Percentiles rank a stretch among this genome's conserved stretches.
phyloP scores from a whole-genome alignment of 495 filamentous ascomycete species.

The Daldinia vernicosa region DNA sequence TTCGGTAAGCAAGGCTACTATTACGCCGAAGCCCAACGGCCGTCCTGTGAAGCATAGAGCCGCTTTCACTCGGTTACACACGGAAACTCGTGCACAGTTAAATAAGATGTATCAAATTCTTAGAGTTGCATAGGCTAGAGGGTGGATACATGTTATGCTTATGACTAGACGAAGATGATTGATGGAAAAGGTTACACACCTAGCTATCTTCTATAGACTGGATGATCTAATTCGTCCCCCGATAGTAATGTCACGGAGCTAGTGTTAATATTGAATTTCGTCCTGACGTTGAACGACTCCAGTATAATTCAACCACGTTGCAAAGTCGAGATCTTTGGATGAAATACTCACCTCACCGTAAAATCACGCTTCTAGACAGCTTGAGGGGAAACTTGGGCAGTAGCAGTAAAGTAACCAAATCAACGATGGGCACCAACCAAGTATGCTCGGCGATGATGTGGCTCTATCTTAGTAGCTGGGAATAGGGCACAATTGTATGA shows the following conservation, averaged over 20 bases:
- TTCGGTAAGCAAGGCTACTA: slow-evolving; percentile 39
- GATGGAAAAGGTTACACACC: slow-evolving; percentile 21
- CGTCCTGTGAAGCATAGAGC: background rate
- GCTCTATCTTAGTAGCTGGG: slow-evolving; percentile 34
- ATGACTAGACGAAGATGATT: slow-evolving; percentile 5
- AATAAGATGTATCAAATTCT: slow-evolving; percentile 13
- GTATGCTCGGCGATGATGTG: slow-evolving; percentile 27
- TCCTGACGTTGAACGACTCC: slow-evolving; percentile 31
- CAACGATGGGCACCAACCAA: slow-evolving; percentile 40
- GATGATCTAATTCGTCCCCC: slow-evolving; percentile 24
- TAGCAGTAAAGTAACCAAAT: slow-evolving; percentile 34
- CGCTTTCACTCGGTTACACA: slow-evolving; percentile 34
- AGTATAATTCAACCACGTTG: slow-evolving; percentile 41
- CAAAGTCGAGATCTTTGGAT: slow-evolving; percentile 26
- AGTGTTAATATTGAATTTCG: slow-evolving; percentile 21
- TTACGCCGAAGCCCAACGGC: slow-evolving; percentile 34
- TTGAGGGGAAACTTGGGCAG: slow-evolving; percentile 18
- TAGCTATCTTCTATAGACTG: slow-evolving; percentile 3
- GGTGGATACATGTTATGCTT: background rate
- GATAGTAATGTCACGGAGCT: slow-evolving; percentile 24
- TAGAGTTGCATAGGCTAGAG: slow-evolving; percentile 10
- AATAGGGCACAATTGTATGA: slow-evolving; percentile 16
- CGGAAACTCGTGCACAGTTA: slow-evolving; percentile 7
- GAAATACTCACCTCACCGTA: slow-evolving; percentile 18
- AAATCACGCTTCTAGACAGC: slow-evolving; percentile 14